A percentile compares a stretch with the other conserved stretches of the same genome.
phyloP scores from a whole-genome alignment of 495 filamentous ascomycete genomes.

The Tuber calosporum region DNA sequence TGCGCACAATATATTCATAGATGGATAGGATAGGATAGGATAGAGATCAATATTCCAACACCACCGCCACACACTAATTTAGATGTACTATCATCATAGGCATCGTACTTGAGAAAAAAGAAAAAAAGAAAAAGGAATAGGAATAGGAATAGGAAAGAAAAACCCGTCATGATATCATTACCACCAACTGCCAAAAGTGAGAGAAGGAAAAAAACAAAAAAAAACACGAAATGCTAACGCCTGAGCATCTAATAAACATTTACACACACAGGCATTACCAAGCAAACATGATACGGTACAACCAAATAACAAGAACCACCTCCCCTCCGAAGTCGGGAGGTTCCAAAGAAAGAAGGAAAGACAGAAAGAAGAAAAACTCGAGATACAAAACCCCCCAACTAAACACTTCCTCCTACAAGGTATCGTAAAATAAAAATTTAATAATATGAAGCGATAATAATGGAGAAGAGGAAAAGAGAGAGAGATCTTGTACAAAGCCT shows the following conservation, averaged over 20 bases:
- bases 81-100: not conserved
- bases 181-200: not conserved
- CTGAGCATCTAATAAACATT: not conserved
- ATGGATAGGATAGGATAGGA: not conserved
- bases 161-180: not conserved
- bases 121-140: conserved; percentile 5
- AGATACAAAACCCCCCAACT: not conserved
- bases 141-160: conserved; percentile 6
- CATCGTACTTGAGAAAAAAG: not conserved
- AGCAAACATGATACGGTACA: too few species aligned
- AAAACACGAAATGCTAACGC: not conserved
- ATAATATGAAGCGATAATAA: not conserved
- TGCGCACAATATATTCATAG: not conserved
- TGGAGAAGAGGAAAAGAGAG: not conserved
- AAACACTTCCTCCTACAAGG: not conserved
- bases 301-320: not conserved
- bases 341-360: too few species aligned
- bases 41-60: not conserved
- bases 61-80: not conserved
- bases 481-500: not conserved
- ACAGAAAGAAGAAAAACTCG: not conserved
- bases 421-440: not conserved
- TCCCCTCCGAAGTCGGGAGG: not conserved
- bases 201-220: not conserved
- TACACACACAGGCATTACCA: not conserved